These are phyloP conservation scores for Trichoderma citrinoviride DNA, from an alignment of 2,329 filamentous ascomycete species.

Conservation along the genomic window DNA sequence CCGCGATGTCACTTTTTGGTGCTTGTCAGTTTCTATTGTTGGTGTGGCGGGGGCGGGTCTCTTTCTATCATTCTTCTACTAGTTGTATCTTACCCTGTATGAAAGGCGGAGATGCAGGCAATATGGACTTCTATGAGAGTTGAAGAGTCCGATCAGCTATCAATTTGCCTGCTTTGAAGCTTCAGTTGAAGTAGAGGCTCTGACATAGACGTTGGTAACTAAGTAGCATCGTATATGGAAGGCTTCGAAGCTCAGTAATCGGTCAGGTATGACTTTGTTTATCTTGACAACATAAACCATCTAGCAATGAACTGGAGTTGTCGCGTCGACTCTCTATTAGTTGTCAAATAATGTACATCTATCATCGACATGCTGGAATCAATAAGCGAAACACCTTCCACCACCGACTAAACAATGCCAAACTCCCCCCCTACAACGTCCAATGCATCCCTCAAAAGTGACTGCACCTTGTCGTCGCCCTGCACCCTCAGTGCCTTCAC, in stretches of 20 bases:
- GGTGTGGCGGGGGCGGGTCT: conserved; percentile 3
- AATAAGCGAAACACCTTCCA: neutral
- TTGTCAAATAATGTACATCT: neutral
- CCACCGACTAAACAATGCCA: neutral
- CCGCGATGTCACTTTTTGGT: conserved; percentile 19
- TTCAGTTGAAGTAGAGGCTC: no score
- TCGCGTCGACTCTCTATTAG: neutral
- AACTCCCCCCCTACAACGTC: conserved; percentile 58
- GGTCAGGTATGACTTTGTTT: neutral
- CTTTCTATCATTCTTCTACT: neutral
- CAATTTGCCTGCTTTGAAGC: no score
- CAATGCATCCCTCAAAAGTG: conserved; percentile 58
- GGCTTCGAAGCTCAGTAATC: no score
- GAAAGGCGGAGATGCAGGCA: neutral
- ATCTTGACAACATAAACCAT: neutral
- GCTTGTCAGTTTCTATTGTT: no score
- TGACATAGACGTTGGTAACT: no score
- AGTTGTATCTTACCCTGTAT: neutral
- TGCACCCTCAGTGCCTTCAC: conserved; percentile 57
- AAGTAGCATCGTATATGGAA: accelerated
- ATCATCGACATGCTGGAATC: neutral
- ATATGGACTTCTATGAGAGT: neutral
- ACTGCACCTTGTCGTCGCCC: conserved; percentile 60
- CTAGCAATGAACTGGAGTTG: no score
- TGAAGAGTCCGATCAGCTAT: neutral